Conservation (phyloP, 1,139 yeast species). For the Trichomonascaceae sp. region DNA sequence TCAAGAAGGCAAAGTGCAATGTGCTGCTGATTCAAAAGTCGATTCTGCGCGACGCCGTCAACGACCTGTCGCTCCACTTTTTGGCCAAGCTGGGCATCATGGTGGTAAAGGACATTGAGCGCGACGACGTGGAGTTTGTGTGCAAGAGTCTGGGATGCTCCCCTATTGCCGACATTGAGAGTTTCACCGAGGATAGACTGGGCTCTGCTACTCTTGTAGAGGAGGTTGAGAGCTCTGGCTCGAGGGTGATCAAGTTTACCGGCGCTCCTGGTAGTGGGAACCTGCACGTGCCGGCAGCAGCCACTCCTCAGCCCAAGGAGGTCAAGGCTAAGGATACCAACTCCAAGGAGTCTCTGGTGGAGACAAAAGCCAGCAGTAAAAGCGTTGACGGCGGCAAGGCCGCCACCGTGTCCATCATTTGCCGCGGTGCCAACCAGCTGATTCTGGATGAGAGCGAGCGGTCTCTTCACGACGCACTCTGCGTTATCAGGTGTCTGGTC, state of each 20-base stretch:
- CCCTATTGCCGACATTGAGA: slow-evolving; percentile 91
- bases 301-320: slow-evolving; percentile 2
- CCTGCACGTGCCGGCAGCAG: slow-evolving; percentile 52
- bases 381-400: background rate
- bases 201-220: slow-evolving; percentile 89
- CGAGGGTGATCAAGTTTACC: slow-evolving; percentile 82
- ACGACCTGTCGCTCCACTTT: slow-evolving; percentile 91
- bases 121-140: slow-evolving; percentile 92
- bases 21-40: slow-evolving; percentile 89
- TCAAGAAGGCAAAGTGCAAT: slow-evolving; percentile 93
- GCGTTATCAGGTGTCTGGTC: slow-evolving; percentile 92
- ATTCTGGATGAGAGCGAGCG: slow-evolving; percentile 93
- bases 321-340: background rate
- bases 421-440: slow-evolving; percentile 88
- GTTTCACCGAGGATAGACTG: slow-evolving; percentile 82
- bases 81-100: slow-evolving; percentile 80
- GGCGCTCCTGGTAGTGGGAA: slow-evolving; percentile 2
- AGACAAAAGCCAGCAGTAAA: background rate
- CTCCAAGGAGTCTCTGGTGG: background rate
- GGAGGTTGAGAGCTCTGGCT: slow-evolving; percentile 84
- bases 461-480: slow-evolving; percentile 90
- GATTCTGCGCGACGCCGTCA: slow-evolving; percentile 92
- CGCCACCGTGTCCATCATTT: slow-evolving; percentile 69
- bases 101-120: slow-evolving; percentile 91
- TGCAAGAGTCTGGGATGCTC: slow-evolving; percentile 87